Conservation (phyloP, 768 basidiomycete genomes). For the Neoboletus subvelutipes region DNA sequence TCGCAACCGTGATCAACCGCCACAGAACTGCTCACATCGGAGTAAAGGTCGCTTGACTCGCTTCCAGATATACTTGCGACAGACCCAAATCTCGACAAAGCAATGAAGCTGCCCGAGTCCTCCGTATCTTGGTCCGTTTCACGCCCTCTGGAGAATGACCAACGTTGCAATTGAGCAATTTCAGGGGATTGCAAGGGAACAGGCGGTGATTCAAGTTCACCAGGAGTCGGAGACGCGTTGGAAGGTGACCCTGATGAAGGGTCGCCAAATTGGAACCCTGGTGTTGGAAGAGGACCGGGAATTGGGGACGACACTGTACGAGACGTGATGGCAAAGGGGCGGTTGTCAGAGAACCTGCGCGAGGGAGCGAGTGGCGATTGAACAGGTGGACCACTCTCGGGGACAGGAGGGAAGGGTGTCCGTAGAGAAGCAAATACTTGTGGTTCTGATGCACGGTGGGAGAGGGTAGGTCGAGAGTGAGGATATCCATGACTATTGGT, state of each 20-base stretch:
- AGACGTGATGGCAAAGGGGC: slow-evolving; percentile 47
- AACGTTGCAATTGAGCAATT: slow-evolving; percentile 31
- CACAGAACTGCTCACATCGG: slow-evolving; percentile 42
- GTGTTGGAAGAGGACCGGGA: slow-evolving; percentile 57
- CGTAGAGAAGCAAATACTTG: slow-evolving; percentile 39
- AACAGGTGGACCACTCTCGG: slow-evolving; percentile 20
- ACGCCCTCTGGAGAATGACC: slow-evolving; percentile 43
- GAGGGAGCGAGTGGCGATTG: slow-evolving; percentile 9
- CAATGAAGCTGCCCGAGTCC: slow-evolving; percentile 50
- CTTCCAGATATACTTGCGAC: slow-evolving; percentile 60
- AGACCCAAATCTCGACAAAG: slow-evolving; percentile 55
- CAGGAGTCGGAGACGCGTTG: slow-evolving; percentile 49
- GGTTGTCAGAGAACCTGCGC: slow-evolving; percentile 44
- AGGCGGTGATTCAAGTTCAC: slow-evolving; percentile 37
- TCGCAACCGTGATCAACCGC: slow-evolving; percentile 33
- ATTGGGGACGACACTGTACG: slow-evolving; percentile 48
- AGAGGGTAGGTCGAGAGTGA: slow-evolving; percentile 33
- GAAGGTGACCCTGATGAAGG: slow-evolving; percentile 48
- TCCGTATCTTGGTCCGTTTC: slow-evolving; percentile 51
- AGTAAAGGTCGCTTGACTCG: slow-evolving; percentile 53
- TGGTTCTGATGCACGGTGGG: slow-evolving; percentile 34
- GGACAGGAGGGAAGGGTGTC: slow-evolving; percentile 35
- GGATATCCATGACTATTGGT: slow-evolving; percentile 47
- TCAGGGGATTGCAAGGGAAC: slow-evolving; percentile 45
- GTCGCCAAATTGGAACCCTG: slow-evolving; percentile 63